These are phyloP conservation scores for Castanopsis chinensis DNA, from an alignment of 306 rosid genomes.

Conservation along the genomic window DNA sequence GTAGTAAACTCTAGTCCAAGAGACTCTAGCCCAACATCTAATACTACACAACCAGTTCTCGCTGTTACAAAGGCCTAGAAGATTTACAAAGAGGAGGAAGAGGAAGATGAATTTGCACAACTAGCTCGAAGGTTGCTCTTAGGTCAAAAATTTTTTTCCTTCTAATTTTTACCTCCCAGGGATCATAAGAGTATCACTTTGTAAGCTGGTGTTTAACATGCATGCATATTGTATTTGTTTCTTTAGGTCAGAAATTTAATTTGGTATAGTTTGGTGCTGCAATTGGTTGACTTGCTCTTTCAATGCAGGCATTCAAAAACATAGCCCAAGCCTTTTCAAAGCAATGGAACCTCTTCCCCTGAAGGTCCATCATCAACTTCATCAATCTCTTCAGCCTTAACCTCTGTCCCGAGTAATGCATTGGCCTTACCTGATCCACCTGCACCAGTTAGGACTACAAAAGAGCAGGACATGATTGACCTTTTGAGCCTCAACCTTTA, in stretches of 20 bases:
- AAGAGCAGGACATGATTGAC: constrained; percentile 88
- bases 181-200: constrained; percentile 7
- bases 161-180: neutral
- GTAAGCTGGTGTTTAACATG: neutral
- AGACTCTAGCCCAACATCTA: constrained; percentile 44
- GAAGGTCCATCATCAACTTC: constrained; percentile 37
- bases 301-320: constrained; percentile 75
- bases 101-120: constrained; percentile 94
- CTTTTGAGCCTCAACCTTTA: constrained; percentile 40
- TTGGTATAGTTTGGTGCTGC: neutral
- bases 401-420: constrained; percentile 52
- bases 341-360: constrained; percentile 34
- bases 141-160: neutral
- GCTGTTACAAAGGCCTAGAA: constrained; percentile 29
- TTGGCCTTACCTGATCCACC: constrained; percentile 65
- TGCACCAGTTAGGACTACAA: constrained; percentile 45
- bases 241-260: neutral
- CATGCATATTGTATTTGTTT: neutral
- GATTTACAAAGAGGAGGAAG: constrained; percentile 72
- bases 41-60: constrained; percentile 34
- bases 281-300: constrained; percentile 19
- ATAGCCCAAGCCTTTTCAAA: constrained; percentile 36
- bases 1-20: constrained; percentile 36
- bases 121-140: constrained; percentile 79
- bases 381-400: constrained; percentile 30